phyloP scores from a whole-genome alignment of 176 grass and related monocot species.

The Juncus effusus region DNA sequence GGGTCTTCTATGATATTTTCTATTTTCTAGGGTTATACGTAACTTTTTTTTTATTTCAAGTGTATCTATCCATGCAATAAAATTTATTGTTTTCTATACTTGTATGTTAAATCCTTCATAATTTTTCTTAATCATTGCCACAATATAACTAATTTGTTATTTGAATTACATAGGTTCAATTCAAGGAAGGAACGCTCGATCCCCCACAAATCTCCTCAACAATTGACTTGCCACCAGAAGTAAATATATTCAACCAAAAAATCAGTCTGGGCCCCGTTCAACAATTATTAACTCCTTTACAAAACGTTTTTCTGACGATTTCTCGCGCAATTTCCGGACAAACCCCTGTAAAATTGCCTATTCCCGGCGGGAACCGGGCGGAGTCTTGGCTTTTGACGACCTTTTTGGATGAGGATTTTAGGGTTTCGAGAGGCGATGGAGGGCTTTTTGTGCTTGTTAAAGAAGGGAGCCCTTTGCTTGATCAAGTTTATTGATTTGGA shows the following conservation, averaged over 20 bases:
- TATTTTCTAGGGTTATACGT: too few species aligned
- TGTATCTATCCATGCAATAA: too few species aligned
- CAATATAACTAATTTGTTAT: too few species aligned
- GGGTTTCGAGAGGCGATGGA: slow-evolving; percentile 87
- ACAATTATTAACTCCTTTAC: slow-evolving; percentile 53
- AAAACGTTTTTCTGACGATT: slow-evolving; percentile 58
- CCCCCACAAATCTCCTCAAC: slow-evolving; percentile 61
- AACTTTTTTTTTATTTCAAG: too few species aligned
- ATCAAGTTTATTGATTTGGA: slow-evolving; percentile 33
- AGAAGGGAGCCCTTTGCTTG: slow-evolving; percentile 72
- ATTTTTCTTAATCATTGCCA: too few species aligned
- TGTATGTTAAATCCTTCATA: too few species aligned
- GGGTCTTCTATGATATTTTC: too few species aligned
- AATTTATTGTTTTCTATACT: neutral
- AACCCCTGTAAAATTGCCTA: slow-evolving; percentile 60
- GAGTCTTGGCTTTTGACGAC: slow-evolving; percentile 86
- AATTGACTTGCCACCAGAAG: slow-evolving; percentile 56
- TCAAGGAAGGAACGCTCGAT: slow-evolving; percentile 81
- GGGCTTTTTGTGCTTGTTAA: slow-evolving; percentile 86
- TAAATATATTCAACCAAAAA: slow-evolving; percentile 81
- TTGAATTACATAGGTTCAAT: slow-evolving; percentile 92
- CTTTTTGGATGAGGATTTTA: slow-evolving; percentile 80
- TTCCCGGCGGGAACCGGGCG: slow-evolving; percentile 52
- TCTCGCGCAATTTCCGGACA: slow-evolving; percentile 68
- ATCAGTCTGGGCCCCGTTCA: slow-evolving; percentile 65